These are phyloP conservation scores for Coniosporium apollinis DNA, from an alignment of 495 filamentous ascomycete genomes.

Conservation along the genomic window DNA sequence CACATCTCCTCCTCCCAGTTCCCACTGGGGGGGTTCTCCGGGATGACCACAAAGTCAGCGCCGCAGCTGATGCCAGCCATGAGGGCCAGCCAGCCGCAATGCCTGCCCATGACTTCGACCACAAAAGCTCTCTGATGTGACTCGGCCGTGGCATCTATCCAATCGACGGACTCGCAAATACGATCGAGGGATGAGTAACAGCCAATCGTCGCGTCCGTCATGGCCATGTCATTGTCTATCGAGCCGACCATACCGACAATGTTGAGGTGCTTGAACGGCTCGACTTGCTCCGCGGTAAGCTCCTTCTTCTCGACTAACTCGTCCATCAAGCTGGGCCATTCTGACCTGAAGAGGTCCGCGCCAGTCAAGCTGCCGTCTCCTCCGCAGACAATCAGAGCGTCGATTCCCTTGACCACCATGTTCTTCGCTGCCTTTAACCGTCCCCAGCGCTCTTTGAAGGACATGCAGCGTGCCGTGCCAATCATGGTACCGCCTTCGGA, in stretches of 20 bases:
- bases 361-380: slow-evolving; percentile 96
- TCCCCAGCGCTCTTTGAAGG: slow-evolving; percentile 74
- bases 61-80: slow-evolving; percentile 94
- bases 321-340: slow-evolving; percentile 74
- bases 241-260: slow-evolving; percentile 93
- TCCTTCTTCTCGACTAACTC: slow-evolving; percentile 61
- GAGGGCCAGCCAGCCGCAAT: slow-evolving; percentile 94
- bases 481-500: slow-evolving; percentile 94
- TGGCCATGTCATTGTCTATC: slow-evolving; percentile 96
- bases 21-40: slow-evolving; percentile 77
- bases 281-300: slow-evolving; percentile 49
- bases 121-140: slow-evolving; percentile 98
- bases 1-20: slow-evolving; percentile 91
- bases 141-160: slow-evolving; percentile 89
- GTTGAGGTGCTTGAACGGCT: slow-evolving; percentile 66
- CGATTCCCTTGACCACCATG: slow-evolving; percentile 79
- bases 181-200: slow-evolving; percentile 83
- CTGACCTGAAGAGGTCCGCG: slow-evolving; percentile 77
- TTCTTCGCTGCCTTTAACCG: slow-evolving; percentile 80
- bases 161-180: slow-evolving; percentile 89
- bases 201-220: slow-evolving; percentile 94
- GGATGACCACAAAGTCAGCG: slow-evolving; percentile 93
- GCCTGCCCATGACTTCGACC: slow-evolving; percentile 97
- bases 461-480: slow-evolving; percentile 80
- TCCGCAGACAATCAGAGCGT: slow-evolving; percentile 91